A percentile compares a stretch with the other conserved stretches of the same genome.
phyloP scores from a whole-genome alignment of 169 alveolate species.

The Theileria annulata region DNA sequence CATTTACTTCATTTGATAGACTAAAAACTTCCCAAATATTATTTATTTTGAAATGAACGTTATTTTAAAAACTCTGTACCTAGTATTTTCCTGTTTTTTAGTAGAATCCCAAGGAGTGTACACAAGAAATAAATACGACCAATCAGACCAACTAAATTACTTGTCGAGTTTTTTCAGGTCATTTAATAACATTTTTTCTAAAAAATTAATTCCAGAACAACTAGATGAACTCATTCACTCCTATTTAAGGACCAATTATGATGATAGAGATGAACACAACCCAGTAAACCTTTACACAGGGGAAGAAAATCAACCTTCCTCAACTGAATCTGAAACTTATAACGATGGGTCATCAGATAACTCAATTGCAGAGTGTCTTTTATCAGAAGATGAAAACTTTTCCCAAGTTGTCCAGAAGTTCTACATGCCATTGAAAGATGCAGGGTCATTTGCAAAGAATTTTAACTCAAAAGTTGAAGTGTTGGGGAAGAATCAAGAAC shows the following conservation, averaged over 20 bases:
- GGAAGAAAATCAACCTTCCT: background rate
- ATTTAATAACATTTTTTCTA: background rate
- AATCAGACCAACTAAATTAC: background rate
- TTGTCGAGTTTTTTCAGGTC: slow-evolving; percentile 1
- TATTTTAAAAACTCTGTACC: background rate
- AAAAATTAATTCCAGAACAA: background rate
- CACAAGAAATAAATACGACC: slow-evolving; percentile 1
- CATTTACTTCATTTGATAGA: no score
- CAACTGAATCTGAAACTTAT: background rate
- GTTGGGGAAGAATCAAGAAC: background rate
- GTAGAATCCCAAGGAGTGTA: slow-evolving; percentile 3
- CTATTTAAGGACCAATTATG: background rate
- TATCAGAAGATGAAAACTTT: slow-evolving; percentile 31
- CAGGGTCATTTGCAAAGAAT: slow-evolving; percentile 42
- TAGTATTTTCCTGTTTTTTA: background rate
- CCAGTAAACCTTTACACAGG: background rate
- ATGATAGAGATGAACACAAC: background rate
- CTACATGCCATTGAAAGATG: slow-evolving; percentile 54
- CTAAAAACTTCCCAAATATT: no score
- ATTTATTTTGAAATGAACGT: no score
- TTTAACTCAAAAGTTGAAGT: slow-evolving; percentile 15
- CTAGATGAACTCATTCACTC: background rate
- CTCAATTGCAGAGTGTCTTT: slow-evolving; percentile 55
- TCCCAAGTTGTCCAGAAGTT: slow-evolving; percentile 16
- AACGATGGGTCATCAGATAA: slow-evolving; percentile 10